Evolutionary conservation across 805 yeast species (phyloP), one percentile per base, ranked within the genome.

Genomic region (Candida germanica): DNA sequence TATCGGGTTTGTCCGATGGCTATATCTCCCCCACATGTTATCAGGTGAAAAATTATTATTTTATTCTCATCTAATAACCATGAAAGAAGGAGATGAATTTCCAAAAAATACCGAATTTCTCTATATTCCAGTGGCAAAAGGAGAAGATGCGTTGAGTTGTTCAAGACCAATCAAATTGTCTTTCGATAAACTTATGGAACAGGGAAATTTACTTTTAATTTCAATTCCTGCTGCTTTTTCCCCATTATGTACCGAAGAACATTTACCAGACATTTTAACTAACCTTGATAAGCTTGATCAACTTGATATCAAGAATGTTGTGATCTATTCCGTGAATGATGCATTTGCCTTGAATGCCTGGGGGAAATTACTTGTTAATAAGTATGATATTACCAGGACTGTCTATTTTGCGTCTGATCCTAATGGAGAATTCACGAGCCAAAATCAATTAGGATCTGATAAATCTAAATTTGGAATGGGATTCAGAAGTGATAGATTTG

Each of bases 201-300:
- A 59, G 31, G 44, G 43, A 16, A 56, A 54, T 29, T 49, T 62
- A 5, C 48, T 64, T 31, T 45, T 66, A 31, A 66, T 67, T 14
- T 49, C 69, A 8, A 69, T 66, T 19, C 73, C 73, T 6, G 71
- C 69, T 18, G 68, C 70, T 2, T 66, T 65, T 50, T 63, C 71
- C 6, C 71, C 72, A n/a, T 55, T 68, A 2, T 67, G 73, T 42
- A 66, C 71, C 16, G 72, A 64, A 44, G 54, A 59, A 46, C 73
- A 67, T 50, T 55, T 67, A 31, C 73, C 73, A 5, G 66, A 62
- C 13, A 57, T 49, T 44, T 53, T 67, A 43, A 30, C 41, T 15
- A 48, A 63, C 41, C 51, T 64, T 48, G 47, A 43, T 12, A 36
- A 51, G 18, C 53, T 67, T 45, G 50, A 49, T 39, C 47, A 50